phyloP scores from a whole-genome alignment of 768 basidiomycete species.

The Pleurotus djamor region DNA sequence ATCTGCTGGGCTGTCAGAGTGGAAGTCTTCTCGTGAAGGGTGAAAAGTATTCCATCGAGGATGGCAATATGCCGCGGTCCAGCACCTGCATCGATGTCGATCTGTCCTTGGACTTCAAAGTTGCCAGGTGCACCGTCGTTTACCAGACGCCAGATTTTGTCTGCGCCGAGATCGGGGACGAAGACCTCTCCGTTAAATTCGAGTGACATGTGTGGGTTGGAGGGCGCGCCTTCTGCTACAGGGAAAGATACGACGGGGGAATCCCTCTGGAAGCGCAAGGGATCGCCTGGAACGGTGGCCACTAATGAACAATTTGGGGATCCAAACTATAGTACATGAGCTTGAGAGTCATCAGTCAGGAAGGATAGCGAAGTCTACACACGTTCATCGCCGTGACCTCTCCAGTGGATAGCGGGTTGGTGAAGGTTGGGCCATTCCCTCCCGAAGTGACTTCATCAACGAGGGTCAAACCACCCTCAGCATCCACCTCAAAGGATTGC shows the following conservation, averaged over 20 bases:
- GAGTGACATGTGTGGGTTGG: slow-evolving; percentile 64
- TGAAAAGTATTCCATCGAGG: slow-evolving; percentile 46
- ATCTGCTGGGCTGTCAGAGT: slow-evolving; percentile 51
- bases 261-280: slow-evolving; percentile 28
- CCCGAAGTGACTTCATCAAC: slow-evolving; percentile 44
- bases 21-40: slow-evolving; percentile 49
- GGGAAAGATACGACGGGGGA: slow-evolving; percentile 48
- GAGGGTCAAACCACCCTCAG: slow-evolving; percentile 32
- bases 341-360: background rate
- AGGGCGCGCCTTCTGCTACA: slow-evolving; percentile 31
- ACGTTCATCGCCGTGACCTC: slow-evolving; percentile 59
- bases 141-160: slow-evolving; percentile 63
- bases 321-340: slow-evolving; percentile 25
- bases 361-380: slow-evolving; percentile 13
- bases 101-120: slow-evolving; percentile 54
- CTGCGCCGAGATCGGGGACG: slow-evolving; percentile 60
- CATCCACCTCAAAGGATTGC: slow-evolving; percentile 50
- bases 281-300: slow-evolving; percentile 35
- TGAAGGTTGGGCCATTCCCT: slow-evolving; percentile 49
- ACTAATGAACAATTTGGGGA: slow-evolving; percentile 32
- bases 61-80: slow-evolving; percentile 61
- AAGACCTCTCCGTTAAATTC: slow-evolving; percentile 52
- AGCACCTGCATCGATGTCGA: slow-evolving; percentile 48
- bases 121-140: slow-evolving; percentile 37
- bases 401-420: slow-evolving; percentile 46